Evolutionary conservation across 345 rosid species (phyloP).

Genomic region (Eucalyptus curtisii): DNA sequence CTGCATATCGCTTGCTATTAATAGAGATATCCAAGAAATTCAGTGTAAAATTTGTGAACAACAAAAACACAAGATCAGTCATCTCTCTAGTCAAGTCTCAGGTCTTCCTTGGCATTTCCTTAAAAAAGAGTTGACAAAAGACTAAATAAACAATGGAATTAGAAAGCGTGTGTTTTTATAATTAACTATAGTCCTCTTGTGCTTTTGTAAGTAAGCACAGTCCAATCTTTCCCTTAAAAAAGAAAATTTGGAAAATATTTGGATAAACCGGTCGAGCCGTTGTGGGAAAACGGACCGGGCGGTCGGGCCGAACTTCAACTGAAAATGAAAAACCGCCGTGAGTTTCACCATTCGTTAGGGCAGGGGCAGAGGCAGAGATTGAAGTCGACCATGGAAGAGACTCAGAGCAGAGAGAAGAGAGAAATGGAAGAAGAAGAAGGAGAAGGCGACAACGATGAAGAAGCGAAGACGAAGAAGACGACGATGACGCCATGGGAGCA

Average conservation of each 20-base stretch:
- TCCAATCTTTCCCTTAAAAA: too few species aligned
- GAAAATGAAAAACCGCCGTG: not conserved
- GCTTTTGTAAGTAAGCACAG: too few species aligned
- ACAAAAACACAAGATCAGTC: not conserved
- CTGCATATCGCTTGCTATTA: not conserved
- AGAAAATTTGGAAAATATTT: too few species aligned
- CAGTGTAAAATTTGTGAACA: rapidly evolving
- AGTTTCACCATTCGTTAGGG: not conserved
- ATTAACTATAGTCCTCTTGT: too few species aligned
- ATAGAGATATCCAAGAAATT: not conserved
- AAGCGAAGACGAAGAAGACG: not conserved
- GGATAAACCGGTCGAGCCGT: not conserved
- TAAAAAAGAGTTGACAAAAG: too few species aligned
- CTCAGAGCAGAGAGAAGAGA: not conserved
- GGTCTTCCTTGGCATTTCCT: not conserved
- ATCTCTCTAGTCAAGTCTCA: not conserved
- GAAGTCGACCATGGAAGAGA: not conserved
- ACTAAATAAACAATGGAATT: too few species aligned
- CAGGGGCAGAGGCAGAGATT: not conserved
- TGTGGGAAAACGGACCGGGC: not conserved
- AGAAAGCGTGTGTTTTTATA: too few species aligned
- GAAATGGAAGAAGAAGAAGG: not conserved
- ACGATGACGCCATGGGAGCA: slow-evolving; percentile 81
- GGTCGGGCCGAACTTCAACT: not conserved
- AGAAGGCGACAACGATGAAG: not conserved